These are phyloP conservation scores for Lagenidium sp. DNA, from an alignment of 352 stramenopile species.

Conservation along the genomic window DNA sequence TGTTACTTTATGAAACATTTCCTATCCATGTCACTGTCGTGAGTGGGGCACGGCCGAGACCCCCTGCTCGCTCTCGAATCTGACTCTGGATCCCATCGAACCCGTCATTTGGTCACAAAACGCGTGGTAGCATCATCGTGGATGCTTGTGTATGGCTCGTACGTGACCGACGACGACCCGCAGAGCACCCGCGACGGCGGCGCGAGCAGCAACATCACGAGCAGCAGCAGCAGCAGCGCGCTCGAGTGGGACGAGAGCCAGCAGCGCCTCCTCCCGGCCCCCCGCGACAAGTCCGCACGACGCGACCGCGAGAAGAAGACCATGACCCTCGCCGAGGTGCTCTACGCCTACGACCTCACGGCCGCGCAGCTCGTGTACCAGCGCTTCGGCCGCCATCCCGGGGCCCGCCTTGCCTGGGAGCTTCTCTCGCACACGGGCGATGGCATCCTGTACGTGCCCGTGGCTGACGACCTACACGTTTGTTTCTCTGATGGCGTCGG, in stretches of 20 bases:
- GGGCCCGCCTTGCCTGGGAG: conserved; percentile 51
- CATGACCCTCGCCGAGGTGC: conserved; percentile 45
- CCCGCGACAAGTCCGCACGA: not conserved
- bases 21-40: too few relatives aligned
- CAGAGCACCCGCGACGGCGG: not conserved
- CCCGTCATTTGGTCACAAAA: too few relatives aligned
- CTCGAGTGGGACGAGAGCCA: conserved; percentile 7
- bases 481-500: not conserved
- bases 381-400: conserved; percentile 38
- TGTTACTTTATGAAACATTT: too few relatives aligned
- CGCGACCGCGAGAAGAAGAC: not conserved
- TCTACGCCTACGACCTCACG: conserved; percentile 73
- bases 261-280: conserved; percentile 3
- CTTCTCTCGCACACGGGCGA: conserved; percentile 75
- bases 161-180: not conserved
- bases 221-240: conserved; percentile 1
- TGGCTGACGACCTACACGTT: too few relatives aligned
- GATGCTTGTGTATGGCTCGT: conserved; percentile 16
- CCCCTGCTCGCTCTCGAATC: too few relatives aligned
- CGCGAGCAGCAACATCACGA: conserved; percentile 3
- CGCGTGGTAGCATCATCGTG: too few relatives aligned
- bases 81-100: too few relatives aligned
- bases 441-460: conserved; percentile 59
- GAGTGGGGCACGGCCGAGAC: too few relatives aligned
- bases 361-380: conserved; percentile 63